Percentiles rank a stretch among this genome's conserved stretches.
These are phyloP conservation scores for grape (Vitis vinifera) DNA, from an alignment of 164 flowering plant genomes.

Conservation along the genomic window DNA sequence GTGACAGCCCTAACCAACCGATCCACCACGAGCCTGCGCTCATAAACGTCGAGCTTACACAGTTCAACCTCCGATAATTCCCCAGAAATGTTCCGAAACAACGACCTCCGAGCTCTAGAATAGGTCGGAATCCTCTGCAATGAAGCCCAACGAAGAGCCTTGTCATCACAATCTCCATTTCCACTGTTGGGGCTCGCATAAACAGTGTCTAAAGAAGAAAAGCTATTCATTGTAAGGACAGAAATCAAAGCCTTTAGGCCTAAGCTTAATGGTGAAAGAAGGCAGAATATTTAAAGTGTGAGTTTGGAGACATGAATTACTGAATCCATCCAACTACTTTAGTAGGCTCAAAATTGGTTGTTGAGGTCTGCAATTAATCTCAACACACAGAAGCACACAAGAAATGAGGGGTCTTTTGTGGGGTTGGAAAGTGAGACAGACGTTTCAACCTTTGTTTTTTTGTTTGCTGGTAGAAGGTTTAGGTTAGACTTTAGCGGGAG, in stretches of 20 bases:
- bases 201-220: neutral
- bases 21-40: slow-evolving; percentile 63
- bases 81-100: slow-evolving; percentile 44
- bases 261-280: no score
- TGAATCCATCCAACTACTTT: no score
- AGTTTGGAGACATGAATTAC: no score
- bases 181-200: neutral
- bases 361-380: no score
- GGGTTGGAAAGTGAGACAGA: no score
- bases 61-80: slow-evolving; percentile 61
- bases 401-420: no score
- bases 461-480: neutral
- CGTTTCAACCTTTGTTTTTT: no score
- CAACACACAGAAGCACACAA: no score
- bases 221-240: no score
- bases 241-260: no score
- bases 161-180: neutral
- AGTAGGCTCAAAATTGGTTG: no score
- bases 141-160: neutral
- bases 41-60: slow-evolving; percentile 41
- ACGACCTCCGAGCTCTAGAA: neutral
- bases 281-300: no score
- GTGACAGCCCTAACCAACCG: slow-evolving; percentile 56
- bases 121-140: neutral
- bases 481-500: neutral